Base-by-base conservation (phyloP, 1,284 basidiomycete species). In the Cryptococcus sp. region DNA sequence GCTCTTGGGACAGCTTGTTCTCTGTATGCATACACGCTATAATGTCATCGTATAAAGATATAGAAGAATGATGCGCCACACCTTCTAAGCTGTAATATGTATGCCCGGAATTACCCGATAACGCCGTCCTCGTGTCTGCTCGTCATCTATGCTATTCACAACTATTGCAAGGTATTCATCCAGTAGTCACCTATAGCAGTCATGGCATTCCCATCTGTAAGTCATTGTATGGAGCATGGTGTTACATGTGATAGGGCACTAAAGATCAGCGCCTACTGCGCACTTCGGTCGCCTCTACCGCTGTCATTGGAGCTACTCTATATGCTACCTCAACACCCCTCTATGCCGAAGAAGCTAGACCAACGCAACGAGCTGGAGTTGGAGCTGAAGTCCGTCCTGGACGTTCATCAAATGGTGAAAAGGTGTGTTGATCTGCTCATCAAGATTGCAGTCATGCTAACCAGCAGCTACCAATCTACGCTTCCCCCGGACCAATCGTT, bases 401-500 rank as follows among this genome's bases (percentile, higher is more conserved):
- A 18, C 53, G 64, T 18, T 42, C 56, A 13, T 21, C 54, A 4
- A 54, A 58, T 9, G 70, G 70, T 13, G 62, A 70, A 23, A 72
- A 69, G 64, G 70, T 69, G 39, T 32, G 64, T 50, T 7, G 10
- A 16, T 25, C 32, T 16, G 16, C 10, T 34, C 32, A 34, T 9
- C 32, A 9, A 9, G 32, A 16, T 13, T 9, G 18, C 28, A 24
- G 16, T 11, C 7, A 7, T n/a, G 19, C 34, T 21, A 19, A 47
- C 49, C 2, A 11, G 9, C 63, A 91, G 88, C 82, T 86, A 48
- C 82, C 88, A 11, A 88, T 93, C 75, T 93, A 93, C 75, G 78
- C 81, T 0, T 78, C 80, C 21, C 47, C 54, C 41, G 62, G 58
- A 7, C 54, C 55, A 14, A 73, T 80, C 7, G 82, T 90, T 43